phyloP scores from a whole-genome alignment of 2,329 filamentous ascomycete genomes.

The Colletotrichum ledebouriae region DNA sequence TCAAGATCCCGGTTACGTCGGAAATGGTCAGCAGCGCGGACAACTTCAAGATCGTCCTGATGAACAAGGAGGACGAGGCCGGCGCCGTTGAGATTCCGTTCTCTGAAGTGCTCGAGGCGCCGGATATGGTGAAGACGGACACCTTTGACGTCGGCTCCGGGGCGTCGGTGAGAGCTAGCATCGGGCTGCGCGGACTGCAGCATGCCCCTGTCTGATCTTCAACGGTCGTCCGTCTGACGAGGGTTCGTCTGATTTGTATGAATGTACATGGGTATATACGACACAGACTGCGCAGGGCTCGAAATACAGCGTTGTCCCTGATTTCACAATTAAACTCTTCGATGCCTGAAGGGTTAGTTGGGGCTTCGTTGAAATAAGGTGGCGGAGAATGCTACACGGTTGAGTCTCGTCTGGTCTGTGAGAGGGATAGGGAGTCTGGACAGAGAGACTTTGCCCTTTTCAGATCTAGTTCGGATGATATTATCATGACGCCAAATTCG shows the following conservation, averaged over 20 bases:
- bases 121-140: slow-evolving; percentile 49
- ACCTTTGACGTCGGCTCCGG: slow-evolving; percentile 54
- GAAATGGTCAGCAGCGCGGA: slow-evolving; percentile 47
- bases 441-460: no score
- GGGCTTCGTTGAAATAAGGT: no score
- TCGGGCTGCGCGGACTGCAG: slow-evolving; percentile 50
- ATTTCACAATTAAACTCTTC: no score
- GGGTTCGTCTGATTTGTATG: neutral
- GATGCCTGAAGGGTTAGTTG: no score
- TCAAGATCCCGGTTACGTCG: slow-evolving; percentile 56
- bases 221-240: neutral
- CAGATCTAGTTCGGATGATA: no score
- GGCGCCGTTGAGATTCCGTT: slow-evolving; percentile 54
- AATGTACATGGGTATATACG: slow-evolving; percentile 16
- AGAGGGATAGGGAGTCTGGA: no score
- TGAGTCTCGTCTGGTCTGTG: no score
- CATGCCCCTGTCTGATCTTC: slow-evolving; percentile 33
- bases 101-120: slow-evolving; percentile 50
- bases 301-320: neutral
- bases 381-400: no score
- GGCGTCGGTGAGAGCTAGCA: slow-evolving; percentile 51
- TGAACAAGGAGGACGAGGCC: slow-evolving; percentile 52
- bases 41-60: slow-evolving; percentile 51
- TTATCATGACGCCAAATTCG: no score
- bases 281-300: neutral